A percentile compares a stretch with the other conserved stretches of the same genome.
These are phyloP conservation scores for Boletus sp. DNA, from an alignment of 768 basidiomycete genomes.

Conservation along the genomic window DNA sequence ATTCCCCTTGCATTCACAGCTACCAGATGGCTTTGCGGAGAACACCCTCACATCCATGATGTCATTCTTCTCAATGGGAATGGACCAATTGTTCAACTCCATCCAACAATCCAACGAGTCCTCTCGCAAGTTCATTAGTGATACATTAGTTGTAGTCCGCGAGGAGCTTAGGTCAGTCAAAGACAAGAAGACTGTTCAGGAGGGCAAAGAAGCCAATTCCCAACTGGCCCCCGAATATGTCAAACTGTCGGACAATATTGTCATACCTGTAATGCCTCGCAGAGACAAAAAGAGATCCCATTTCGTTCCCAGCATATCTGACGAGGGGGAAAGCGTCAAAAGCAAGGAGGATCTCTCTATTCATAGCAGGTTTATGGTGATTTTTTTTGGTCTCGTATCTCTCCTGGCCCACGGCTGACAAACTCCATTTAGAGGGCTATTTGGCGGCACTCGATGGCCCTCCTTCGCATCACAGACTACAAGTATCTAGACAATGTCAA, in stretches of 20 bases:
- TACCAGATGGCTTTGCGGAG: too few species aligned
- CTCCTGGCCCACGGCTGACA: too few species aligned
- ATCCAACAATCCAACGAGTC: neutral
- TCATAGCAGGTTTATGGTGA: too few species aligned
- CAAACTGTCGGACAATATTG: too few species aligned
- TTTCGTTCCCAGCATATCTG: too few species aligned
- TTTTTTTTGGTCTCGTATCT: neutral
- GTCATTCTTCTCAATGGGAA: neutral
- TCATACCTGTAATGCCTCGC: too few species aligned
- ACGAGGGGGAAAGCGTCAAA: too few species aligned
- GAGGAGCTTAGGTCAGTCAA: neutral
- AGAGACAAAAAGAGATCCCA: too few species aligned
- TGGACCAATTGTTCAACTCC: neutral
- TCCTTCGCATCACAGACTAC: neutral
- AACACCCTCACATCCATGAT: neutral
- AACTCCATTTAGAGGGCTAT: neutral
- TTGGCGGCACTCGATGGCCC: neutral
- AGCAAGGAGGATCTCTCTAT: too few species aligned
- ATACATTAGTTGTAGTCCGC: neutral
- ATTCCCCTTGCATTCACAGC: too few species aligned
- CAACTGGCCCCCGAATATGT: too few species aligned
- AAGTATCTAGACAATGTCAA: neutral
- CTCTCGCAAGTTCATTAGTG: neutral
- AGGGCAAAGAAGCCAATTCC: too few species aligned
- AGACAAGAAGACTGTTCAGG: neutral